These are phyloP conservation scores for Ilyonectria mors-panacis DNA, from an alignment of 2,329 filamentous ascomycete genomes.

Conservation along the genomic window DNA sequence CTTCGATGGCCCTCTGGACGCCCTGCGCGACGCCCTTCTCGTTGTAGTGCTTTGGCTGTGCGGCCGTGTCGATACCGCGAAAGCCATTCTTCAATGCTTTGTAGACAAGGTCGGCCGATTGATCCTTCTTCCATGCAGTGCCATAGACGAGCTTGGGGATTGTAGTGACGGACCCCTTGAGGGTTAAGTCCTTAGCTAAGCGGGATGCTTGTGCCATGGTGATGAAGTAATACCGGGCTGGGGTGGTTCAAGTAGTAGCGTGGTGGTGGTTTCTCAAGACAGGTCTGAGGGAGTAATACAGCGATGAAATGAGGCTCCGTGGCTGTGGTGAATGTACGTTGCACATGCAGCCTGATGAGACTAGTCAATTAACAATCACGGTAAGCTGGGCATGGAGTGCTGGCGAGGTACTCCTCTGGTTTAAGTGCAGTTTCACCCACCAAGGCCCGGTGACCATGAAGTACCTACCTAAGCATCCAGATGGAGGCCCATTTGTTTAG, in stretches of 20 bases:
- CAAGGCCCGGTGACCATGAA: too few species aligned
- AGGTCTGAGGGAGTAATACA: neutral
- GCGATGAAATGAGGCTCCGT: neutral
- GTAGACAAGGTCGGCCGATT: constrained; percentile 77
- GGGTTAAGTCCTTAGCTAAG: constrained; percentile 53
- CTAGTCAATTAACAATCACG: too few species aligned
- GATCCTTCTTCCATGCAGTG: constrained; percentile 87
- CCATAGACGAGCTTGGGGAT: constrained; percentile 78
- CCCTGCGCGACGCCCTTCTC: constrained; percentile 80
- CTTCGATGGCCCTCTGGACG: constrained; percentile 71
- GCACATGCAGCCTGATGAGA: neutral
- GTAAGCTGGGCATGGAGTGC: neutral
- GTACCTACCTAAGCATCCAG: too few species aligned
- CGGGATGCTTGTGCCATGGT: constrained; percentile 48
- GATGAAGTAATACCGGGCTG: neutral
- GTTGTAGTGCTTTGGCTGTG: constrained; percentile 83
- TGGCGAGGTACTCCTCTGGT: neutral
- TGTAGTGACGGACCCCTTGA: constrained; percentile 50
- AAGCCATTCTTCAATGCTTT: constrained; percentile 79
- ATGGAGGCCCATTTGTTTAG: too few species aligned
- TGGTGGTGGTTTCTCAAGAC: neutral
- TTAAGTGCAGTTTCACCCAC: too few species aligned
- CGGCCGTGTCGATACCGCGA: constrained; percentile 82
- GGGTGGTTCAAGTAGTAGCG: too few species aligned
- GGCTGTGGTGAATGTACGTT: too few species aligned